Percentiles rank a stretch among this genome's conserved stretches.
Evolutionary conservation across 2,329 filamentous ascomycete genomes (phyloP).

Genomic region (Clonostachys rosea): DNA sequence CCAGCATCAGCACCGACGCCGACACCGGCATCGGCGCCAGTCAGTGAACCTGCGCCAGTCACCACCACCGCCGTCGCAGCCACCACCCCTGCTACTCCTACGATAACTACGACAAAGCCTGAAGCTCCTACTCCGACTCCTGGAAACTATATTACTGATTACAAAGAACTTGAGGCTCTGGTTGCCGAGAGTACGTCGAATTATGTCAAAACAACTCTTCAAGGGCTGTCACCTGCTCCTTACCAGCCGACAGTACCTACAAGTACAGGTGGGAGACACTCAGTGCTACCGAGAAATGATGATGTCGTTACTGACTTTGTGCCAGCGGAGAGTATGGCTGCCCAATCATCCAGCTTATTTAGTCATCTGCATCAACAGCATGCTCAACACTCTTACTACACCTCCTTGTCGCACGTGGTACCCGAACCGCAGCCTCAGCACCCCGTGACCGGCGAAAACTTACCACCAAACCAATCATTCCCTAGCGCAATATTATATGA

Average conservation of each 20-base stretch:
- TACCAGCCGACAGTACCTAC: slow-evolving; percentile 35
- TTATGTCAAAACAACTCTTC: slow-evolving; percentile 36
- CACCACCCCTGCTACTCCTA: slow-evolving; percentile 10
- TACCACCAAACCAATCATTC: slow-evolving; percentile 53
- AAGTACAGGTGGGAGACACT: slow-evolving; percentile 25
- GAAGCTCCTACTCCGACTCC: slow-evolving; percentile 9
- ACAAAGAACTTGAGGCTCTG: slow-evolving; percentile 35
- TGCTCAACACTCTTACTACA: slow-evolving; percentile 26
- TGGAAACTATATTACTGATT: slow-evolving; percentile 23
- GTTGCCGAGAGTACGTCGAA: slow-evolving; percentile 38
- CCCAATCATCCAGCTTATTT: slow-evolving; percentile 25
- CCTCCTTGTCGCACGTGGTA: slow-evolving; percentile 22
- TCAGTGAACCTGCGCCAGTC: slow-evolving; percentile 3
- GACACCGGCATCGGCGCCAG: too few species aligned
- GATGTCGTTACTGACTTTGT: slow-evolving; percentile 2
- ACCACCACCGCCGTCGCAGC: slow-evolving; percentile 8
- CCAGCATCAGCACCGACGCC: too few species aligned
- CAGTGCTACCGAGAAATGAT: too few species aligned
- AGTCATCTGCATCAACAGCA: slow-evolving; percentile 20
- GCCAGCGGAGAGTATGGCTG: slow-evolving; percentile 21
- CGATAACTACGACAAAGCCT: slow-evolving; percentile 8
- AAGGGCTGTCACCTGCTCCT: slow-evolving; percentile 33
- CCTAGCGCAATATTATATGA: slow-evolving; percentile 53
- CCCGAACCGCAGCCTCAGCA: slow-evolving; percentile 21
- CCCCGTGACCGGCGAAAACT: slow-evolving; percentile 22